A percentile compares a stretch with the other conserved stretches of the same genome.
These are phyloP conservation scores for Eucommia ulmoides DNA, from an alignment of 257 asterid species.

Conservation along the genomic window DNA sequence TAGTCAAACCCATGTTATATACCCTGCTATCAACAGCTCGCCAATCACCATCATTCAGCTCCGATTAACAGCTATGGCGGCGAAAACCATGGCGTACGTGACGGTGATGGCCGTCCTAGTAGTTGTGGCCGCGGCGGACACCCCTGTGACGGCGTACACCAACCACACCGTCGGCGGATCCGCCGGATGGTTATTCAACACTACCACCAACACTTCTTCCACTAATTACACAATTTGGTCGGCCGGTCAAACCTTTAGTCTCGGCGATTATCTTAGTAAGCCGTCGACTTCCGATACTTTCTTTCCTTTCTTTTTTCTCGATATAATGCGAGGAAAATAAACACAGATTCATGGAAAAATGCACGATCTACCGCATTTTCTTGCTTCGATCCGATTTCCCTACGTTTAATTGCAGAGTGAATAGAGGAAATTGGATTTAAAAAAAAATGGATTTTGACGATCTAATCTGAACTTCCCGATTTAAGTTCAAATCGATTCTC, in stretches of 20 bases:
- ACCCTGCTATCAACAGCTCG: too few species aligned
- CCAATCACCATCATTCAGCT: too few species aligned
- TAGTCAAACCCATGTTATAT: too few species aligned
- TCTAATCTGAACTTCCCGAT: too few species aligned
- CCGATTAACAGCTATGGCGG: slow-evolving; percentile 19
- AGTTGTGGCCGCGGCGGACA: slow-evolving; percentile 20
- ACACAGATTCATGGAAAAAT: too few species aligned
- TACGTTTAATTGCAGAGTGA: neutral
- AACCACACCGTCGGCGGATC: slow-evolving; percentile 74
- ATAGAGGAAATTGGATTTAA: neutral
- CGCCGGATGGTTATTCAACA: slow-evolving; percentile 75
- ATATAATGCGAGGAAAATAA: too few species aligned
- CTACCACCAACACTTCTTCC: slow-evolving; percentile 30
- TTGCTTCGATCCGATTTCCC: neutral
- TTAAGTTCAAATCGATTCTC: too few species aligned
- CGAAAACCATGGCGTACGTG: slow-evolving; percentile 11
- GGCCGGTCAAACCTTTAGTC: slow-evolving; percentile 48
- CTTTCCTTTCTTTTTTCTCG: neutral
- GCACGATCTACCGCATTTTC: too few species aligned
- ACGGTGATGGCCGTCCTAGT: slow-evolving; percentile 25
- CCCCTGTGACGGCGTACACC: slow-evolving; percentile 27
- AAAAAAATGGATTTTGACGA: too few species aligned
- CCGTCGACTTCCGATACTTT: neutral
- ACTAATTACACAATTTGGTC: slow-evolving; percentile 72
- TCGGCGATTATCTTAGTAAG: slow-evolving; percentile 78